Conservation (phyloP, 2,329 filamentous ascomycete genomes). For the Fusarium sp. region DNA sequence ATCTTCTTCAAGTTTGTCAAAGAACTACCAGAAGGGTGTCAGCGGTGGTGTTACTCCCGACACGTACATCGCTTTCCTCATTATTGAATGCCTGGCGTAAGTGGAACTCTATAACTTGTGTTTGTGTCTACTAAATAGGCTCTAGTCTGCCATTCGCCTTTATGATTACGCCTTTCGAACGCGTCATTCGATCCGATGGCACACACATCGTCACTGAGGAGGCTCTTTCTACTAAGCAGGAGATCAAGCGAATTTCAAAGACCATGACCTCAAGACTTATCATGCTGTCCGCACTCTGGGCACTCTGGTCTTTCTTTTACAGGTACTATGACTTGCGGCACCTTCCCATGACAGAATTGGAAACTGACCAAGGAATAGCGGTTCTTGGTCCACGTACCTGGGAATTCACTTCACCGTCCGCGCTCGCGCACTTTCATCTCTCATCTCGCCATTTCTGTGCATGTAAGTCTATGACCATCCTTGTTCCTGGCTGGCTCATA, state of each 20-base stretch:
- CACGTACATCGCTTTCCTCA: constrained; percentile 14
- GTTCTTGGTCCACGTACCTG: constrained; percentile 13
- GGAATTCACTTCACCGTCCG: constrained; percentile 9
- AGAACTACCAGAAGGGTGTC: constrained; percentile 15
- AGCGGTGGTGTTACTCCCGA: constrained; percentile 11
- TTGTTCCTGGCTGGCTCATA: no score
- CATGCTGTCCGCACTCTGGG: constrained; percentile 9
- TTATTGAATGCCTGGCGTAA: constrained; percentile 18
- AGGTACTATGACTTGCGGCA: not conserved
- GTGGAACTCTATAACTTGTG: not conserved
- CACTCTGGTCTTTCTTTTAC: constrained; percentile 16
- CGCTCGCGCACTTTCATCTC: constrained; percentile 34
- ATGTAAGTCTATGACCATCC: constrained; percentile 48
- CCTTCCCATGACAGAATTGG: not conserved
- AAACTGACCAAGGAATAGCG: not conserved
- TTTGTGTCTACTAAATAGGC: not conserved
- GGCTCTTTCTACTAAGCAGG: constrained; percentile 11
- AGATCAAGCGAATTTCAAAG: constrained; percentile 6
- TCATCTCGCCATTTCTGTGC: constrained; percentile 58
- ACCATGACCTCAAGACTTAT: constrained; percentile 16
- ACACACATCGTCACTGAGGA: constrained; percentile 10
- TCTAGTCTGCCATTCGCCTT: constrained; percentile 12
- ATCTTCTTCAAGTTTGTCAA: constrained; percentile 1
- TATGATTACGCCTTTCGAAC: constrained; percentile 15
- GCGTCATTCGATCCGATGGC: constrained; percentile 13